Percentiles rank a stretch among this genome's conserved stretches.
phyloP scores from a whole-genome alignment of 768 basidiomycete genomes.

The Trametopsis cervina region DNA sequence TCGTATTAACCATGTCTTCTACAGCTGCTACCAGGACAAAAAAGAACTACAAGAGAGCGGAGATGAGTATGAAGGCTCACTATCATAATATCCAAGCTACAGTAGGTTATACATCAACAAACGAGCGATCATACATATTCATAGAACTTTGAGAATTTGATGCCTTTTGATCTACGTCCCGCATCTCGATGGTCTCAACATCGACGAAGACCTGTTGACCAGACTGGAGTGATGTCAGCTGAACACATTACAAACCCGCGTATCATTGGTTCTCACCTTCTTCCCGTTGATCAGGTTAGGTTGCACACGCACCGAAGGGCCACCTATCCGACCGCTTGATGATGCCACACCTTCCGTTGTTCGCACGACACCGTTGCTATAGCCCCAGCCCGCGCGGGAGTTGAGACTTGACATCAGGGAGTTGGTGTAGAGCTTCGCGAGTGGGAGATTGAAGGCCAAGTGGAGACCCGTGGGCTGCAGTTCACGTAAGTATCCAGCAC shows the following conservation, averaged over 20 bases:
- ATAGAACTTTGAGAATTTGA: background rate
- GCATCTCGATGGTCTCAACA: conserved; percentile 6
- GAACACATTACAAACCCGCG: too few relatives aligned
- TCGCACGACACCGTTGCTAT: conserved; percentile 1
- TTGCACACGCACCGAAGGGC: background rate
- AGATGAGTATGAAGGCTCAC: too few relatives aligned
- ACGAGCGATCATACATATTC: background rate
- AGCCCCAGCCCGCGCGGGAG: conserved; percentile 23
- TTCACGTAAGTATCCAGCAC: background rate
- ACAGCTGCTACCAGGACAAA: too few relatives aligned
- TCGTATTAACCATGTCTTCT: too few relatives aligned
- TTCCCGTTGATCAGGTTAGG: background rate
- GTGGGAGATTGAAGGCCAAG: conserved; percentile 25
- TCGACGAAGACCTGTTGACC: background rate
- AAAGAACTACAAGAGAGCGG: too few relatives aligned
- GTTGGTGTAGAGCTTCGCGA: conserved; percentile 30
- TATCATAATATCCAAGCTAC: too few relatives aligned
- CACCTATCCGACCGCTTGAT: background rate
- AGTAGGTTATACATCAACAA: too few relatives aligned
- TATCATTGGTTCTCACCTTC: background rate
- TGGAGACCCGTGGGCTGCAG: conserved; percentile 6
- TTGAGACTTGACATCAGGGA: conserved; percentile 28
- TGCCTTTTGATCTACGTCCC: background rate
- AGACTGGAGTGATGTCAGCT: too few relatives aligned
- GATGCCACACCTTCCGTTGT: conserved; percentile 5